Conservation (phyloP, 2,329 filamentous ascomycete species). For the Phyllosticta citrichinensis region DNA sequence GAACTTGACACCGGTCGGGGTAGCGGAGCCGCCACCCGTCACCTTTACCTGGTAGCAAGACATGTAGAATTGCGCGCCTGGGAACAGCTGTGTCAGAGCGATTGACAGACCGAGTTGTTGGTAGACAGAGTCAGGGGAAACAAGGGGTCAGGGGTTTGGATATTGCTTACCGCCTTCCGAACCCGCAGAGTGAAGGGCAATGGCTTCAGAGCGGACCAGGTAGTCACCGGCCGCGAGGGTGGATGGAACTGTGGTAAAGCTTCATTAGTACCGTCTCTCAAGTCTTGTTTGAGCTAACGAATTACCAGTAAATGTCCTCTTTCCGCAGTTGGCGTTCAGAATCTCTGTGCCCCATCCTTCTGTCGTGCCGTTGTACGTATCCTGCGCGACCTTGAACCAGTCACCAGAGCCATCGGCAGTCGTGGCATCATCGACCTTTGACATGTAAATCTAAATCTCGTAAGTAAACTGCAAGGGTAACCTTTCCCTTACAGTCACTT, state of each 20-base stretch:
- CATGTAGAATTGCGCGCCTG: constrained; percentile 37
- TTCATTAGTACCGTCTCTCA: constrained; percentile 12
- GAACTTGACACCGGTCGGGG: constrained; percentile 36
- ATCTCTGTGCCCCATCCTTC: constrained; percentile 32
- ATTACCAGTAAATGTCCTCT: constrained; percentile 29
- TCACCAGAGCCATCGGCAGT: constrained; percentile 50
- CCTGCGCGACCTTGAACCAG: constrained; percentile 41
- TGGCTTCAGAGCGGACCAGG: constrained; percentile 34
- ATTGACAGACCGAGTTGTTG: constrained; percentile 20
- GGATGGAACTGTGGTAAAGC: constrained; percentile 30
- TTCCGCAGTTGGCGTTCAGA: constrained; percentile 33
- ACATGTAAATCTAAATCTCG: constrained; percentile 29
- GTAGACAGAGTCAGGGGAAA: neutral
- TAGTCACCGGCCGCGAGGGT: constrained; percentile 33
- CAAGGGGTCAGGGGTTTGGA: no score
- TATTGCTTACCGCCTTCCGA: constrained; percentile 16
- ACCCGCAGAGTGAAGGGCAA: constrained; percentile 34
- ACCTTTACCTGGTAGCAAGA: constrained; percentile 33
- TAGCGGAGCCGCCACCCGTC: constrained; percentile 24
- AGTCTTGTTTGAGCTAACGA: constrained; percentile 19
- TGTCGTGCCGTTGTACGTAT: constrained; percentile 24
- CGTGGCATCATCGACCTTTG: constrained; percentile 26
- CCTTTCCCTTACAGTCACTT: constrained; percentile 24
- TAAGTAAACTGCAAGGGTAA: neutral
- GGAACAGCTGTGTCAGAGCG: constrained; percentile 25